phyloP scores from a whole-genome alignment of 2,329 filamentous ascomycete genomes.

The Aquanectria penicillioides region DNA sequence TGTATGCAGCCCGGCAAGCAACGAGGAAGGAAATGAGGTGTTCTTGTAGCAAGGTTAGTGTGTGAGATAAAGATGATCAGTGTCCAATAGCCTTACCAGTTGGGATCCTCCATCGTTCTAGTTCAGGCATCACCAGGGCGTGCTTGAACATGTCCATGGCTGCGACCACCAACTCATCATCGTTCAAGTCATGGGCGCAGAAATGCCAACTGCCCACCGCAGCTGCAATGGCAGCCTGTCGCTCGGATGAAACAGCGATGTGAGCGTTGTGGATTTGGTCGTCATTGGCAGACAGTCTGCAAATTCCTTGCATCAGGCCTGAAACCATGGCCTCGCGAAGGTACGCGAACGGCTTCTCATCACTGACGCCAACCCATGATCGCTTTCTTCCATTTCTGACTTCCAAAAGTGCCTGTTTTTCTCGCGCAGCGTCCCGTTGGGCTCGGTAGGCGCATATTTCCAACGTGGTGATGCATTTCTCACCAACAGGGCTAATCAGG shows the following conservation, averaged over 20 bases:
- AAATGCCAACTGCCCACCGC: conserved; percentile 87
- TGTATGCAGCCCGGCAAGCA: conserved; percentile 93
- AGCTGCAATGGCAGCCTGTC: conserved; percentile 71
- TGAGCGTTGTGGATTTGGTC: conserved; percentile 71
- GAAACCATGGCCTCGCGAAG: conserved; percentile 94
- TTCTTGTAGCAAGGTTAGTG: conserved; percentile 64
- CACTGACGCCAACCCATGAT: conserved; percentile 90
- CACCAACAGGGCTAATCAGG: conserved; percentile 80
- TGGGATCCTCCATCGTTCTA: conserved; percentile 83
- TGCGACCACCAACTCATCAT: conserved; percentile 89
- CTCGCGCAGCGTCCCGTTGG: conserved; percentile 78
- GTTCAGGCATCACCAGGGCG: conserved; percentile 81
- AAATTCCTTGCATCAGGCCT: conserved; percentile 88
- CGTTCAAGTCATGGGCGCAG: conserved; percentile 86
- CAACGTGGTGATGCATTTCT: conserved; percentile 77
- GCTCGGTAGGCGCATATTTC: conserved; percentile 86
- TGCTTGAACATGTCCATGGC: conserved; percentile 92
- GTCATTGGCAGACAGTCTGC: conserved; percentile 73
- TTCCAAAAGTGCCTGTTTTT: conserved; percentile 77
- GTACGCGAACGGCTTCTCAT: conserved; percentile 88
- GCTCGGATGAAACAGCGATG: conserved; percentile 73
- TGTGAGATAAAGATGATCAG: neutral
- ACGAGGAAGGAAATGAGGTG: conserved; percentile 87
- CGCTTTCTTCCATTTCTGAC: conserved; percentile 81
- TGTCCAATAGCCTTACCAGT: conserved; percentile 67